Conservation (phyloP, 2,329 filamentous ascomycete species). For the Fusarium kyushuense region DNA sequence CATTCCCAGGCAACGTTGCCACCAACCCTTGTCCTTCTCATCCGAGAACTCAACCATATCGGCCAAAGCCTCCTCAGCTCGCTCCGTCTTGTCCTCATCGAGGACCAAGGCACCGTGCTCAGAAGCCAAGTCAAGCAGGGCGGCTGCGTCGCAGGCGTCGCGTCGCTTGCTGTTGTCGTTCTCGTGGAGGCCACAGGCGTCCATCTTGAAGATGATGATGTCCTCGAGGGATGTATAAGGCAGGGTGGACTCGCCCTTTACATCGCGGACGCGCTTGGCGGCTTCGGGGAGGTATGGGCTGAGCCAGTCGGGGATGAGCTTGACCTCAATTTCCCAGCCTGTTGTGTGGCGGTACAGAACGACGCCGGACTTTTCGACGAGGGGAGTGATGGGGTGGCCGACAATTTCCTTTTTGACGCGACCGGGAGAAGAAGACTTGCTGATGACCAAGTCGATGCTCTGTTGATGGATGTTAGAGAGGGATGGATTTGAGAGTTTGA, state of each 20-base stretch:
- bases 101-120: constrained; percentile 44
- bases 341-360: constrained; percentile 44
- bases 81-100: constrained; percentile 45
- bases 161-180: constrained; percentile 44
- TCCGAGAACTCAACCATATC: constrained; percentile 45
- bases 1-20: constrained; percentile 47
- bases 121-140: constrained; percentile 45
- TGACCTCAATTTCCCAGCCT: constrained; percentile 49
- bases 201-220: constrained; percentile 48
- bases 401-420: constrained; percentile 48
- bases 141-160: constrained; percentile 45
- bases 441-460: constrained; percentile 50
- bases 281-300: constrained; percentile 47
- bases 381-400: constrained; percentile 47
- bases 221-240: constrained; percentile 48
- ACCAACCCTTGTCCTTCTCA: constrained; percentile 49
- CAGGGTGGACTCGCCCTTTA: constrained; percentile 32
- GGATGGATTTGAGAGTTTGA: fast-evolving
- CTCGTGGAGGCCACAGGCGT: constrained; percentile 48
- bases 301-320: constrained; percentile 49
- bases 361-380: constrained; percentile 45
- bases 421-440: constrained; percentile 49
- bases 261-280: constrained; percentile 42
- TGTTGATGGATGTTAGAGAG: constrained; percentile 7
- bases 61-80: constrained; percentile 43